Percentiles rank a stretch among this genome's conserved stretches.
These are phyloP conservation scores for Calcarisporium arbuscula DNA, from an alignment of 2,329 filamentous ascomycete genomes.

Conservation along the genomic window DNA sequence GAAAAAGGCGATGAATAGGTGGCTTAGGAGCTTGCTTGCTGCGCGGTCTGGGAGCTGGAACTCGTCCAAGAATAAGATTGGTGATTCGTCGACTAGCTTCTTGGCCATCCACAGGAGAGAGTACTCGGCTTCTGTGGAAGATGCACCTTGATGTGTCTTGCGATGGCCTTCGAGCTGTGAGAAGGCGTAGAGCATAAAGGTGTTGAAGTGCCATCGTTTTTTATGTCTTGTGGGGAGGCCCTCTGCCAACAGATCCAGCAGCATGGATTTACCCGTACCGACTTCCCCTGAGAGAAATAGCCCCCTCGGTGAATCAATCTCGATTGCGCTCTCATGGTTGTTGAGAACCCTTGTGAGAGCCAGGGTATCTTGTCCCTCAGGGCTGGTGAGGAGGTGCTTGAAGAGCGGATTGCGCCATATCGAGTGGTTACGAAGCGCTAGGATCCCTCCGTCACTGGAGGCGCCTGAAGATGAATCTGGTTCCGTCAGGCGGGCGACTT, in stretches of 20 bases:
- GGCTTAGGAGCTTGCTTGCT: constrained; percentile 71
- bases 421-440: constrained; percentile 48
- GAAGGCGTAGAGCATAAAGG: constrained; percentile 75
- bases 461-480: constrained; percentile 23
- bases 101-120: constrained; percentile 68
- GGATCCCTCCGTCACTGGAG: no score
- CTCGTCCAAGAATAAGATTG: constrained; percentile 75
- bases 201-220: constrained; percentile 75
- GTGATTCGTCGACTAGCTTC: constrained; percentile 67
- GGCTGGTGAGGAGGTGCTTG: constrained; percentile 50
- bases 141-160: constrained; percentile 21
- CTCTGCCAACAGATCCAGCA: constrained; percentile 76
- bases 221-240: constrained; percentile 69
- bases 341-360: constrained; percentile 65
- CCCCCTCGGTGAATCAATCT: constrained; percentile 66
- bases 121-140: constrained; percentile 40
- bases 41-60: constrained; percentile 77
- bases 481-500: constrained; percentile 44
- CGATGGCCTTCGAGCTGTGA: constrained; percentile 65
- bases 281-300: constrained; percentile 76
- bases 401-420: constrained; percentile 55
- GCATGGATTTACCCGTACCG: constrained; percentile 77
- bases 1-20: constrained; percentile 74
- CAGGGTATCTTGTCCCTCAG: constrained; percentile 50
- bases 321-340: constrained; percentile 63